Evolutionary conservation across 2,329 filamentous ascomycete species (phyloP).

Genomic region (Hysterium pulicare): DNA sequence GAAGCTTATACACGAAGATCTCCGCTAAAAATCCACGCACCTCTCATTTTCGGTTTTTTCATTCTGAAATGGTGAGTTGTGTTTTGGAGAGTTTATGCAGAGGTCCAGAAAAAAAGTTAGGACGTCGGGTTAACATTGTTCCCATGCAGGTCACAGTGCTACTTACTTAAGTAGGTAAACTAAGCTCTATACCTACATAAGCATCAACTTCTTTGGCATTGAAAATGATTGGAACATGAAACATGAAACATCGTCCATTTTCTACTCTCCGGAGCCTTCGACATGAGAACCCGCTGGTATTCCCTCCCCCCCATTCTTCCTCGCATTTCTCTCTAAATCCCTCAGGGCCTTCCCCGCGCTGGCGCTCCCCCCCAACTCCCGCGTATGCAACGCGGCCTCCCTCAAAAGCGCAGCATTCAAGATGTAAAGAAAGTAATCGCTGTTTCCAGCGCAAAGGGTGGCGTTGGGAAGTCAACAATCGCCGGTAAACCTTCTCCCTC

Average conservation of each 20-base stretch:
- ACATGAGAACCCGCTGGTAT: conserved; percentile 87
- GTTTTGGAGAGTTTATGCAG: too few species aligned
- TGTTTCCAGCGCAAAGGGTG: conserved; percentile 95
- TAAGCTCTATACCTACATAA: too few species aligned
- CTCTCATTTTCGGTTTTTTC: conserved; percentile 30
- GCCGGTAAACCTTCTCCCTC: conserved; percentile 61
- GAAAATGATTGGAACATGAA: background rate
- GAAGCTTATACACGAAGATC: background rate
- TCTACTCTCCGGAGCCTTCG: conserved; percentile 50
- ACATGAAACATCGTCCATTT: conserved; percentile 49
- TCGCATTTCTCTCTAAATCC: conserved; percentile 2
- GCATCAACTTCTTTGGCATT: background rate
- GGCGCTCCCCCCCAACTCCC: conserved; percentile 64
- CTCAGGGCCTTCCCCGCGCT: conserved; percentile 77
- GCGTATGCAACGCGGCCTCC: conserved; percentile 75
- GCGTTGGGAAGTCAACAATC: conserved; percentile 96
- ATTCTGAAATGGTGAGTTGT: conserved; percentile 13
- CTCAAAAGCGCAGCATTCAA: conserved; percentile 73
- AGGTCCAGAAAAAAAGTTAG: too few species aligned
- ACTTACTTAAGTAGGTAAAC: too few species aligned
- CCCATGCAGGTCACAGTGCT: too few species aligned
- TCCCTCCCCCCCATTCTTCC: conserved; percentile 8
- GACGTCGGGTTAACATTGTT: too few species aligned
- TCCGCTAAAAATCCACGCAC: conserved; percentile 12
- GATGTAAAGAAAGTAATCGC: conserved; percentile 90